Conservation (phyloP, 208 protist species). For the Phytomonas francai region DNA sequence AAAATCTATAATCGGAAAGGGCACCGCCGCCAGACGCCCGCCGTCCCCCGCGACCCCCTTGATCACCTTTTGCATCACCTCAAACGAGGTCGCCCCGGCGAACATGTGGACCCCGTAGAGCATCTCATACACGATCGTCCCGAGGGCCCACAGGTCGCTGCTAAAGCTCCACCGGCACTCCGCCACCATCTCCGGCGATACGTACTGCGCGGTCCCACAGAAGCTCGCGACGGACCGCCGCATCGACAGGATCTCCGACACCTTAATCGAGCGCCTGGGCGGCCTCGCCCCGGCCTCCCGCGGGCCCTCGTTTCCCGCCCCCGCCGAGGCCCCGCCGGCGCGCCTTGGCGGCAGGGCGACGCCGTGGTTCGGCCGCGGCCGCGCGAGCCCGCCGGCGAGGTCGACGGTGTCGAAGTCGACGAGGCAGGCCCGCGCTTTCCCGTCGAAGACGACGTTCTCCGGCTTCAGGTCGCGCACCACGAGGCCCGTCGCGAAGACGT, state of each 20-base stretch:
- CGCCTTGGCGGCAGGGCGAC: conserved; percentile 20
- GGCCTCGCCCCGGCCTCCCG: background rate
- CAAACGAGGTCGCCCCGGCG: conserved; percentile 44
- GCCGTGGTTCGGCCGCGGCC: conserved; percentile 44
- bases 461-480: conserved; percentile 88
- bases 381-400: conserved; percentile 16
- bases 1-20: conserved; percentile 51
- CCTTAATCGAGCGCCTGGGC: conserved; percentile 44
- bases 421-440: conserved; percentile 67
- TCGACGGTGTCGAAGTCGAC: conserved; percentile 88
- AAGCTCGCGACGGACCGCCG: conserved; percentile 73
- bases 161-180: conserved; percentile 90
- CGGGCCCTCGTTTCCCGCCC: background rate
- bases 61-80: conserved; percentile 70
- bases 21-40: conserved; percentile 10
- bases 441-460: conserved; percentile 83
- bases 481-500: conserved; percentile 40
- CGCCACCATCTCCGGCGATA: conserved; percentile 92
- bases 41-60: conserved; percentile 22
- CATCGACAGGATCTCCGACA: conserved; percentile 81
- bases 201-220: conserved; percentile 91
- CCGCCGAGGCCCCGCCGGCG: background rate
- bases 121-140: conserved; percentile 91
- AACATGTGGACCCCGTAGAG: conserved; percentile 83
- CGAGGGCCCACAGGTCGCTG: conserved; percentile 92